These are phyloP conservation scores for Schizothecium vesticola DNA, from an alignment of 495 filamentous ascomycete species.

Conservation along the genomic window DNA sequence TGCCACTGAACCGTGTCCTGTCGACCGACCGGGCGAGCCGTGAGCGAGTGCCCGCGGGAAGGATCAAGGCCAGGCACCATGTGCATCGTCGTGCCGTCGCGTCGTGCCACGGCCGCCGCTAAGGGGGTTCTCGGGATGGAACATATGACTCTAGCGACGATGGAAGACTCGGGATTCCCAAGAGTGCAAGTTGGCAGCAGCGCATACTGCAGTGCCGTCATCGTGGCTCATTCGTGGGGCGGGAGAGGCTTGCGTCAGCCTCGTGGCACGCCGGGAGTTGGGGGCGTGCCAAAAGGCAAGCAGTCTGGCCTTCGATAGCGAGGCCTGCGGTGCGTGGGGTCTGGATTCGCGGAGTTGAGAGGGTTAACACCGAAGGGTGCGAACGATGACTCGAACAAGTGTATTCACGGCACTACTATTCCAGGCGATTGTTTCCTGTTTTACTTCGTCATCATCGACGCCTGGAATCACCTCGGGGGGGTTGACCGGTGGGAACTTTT, in stretches of 20 bases:
- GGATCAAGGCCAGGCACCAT: neutral
- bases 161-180: neutral
- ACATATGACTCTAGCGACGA: neutral
- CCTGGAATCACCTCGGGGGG: neutral
- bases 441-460: neutral
- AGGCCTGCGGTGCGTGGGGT: neutral
- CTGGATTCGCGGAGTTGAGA: neutral
- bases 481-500: neutral
- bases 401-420: neutral
- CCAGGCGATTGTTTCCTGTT: neutral
- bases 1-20: neutral
- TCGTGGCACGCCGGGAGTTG: slow-evolving; percentile 4
- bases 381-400: neutral
- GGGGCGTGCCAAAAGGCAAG: neutral
- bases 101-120: neutral
- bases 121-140: neutral
- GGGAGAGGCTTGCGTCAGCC: slow-evolving; percentile 1
- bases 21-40: neutral
- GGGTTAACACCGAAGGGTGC: neutral
- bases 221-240: neutral
- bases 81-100: neutral
- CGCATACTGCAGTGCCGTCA: neutral
- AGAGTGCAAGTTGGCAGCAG: neutral
- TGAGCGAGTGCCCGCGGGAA: neutral
- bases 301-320: neutral